These are phyloP conservation scores for Globisporangium carolinianum DNA, from an alignment of 352 stramenopile genomes.

Conservation along the genomic window DNA sequence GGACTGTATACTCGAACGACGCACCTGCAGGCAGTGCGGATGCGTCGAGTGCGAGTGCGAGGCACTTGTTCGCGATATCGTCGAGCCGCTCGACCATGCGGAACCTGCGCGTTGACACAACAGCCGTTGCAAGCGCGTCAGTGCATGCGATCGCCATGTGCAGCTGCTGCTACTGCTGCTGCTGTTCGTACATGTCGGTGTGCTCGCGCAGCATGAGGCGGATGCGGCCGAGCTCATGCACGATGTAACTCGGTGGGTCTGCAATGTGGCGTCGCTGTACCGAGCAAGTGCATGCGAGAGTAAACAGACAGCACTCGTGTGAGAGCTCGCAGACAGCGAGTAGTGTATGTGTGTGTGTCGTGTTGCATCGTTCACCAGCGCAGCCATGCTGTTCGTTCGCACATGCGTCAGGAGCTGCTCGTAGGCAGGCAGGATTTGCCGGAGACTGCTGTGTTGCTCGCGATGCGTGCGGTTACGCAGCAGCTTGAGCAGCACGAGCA, in stretches of 20 bases:
- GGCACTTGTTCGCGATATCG: conserved; percentile 23
- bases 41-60: conserved; percentile 12
- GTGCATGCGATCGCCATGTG: no score
- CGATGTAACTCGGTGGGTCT: not conserved
- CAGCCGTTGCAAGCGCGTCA: not conserved
- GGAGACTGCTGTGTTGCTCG: conserved; percentile 19
- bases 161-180: no score
- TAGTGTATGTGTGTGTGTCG: not conserved
- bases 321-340: no score
- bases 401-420: conserved; percentile 48
- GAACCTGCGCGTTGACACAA: conserved; percentile 14
- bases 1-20: not conserved
- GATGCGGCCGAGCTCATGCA: conserved; percentile 6
- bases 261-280: not conserved
- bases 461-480: conserved; percentile 25
- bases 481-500: conserved; percentile 35
- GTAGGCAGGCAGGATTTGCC: conserved; percentile 27
- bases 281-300: not conserved
- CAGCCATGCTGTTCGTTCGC: conserved; percentile 11
- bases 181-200: conserved; percentile 6
- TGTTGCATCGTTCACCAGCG: not conserved
- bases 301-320: no score
- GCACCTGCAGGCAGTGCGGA: conserved; percentile 6
- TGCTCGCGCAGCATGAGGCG: conserved; percentile 12
- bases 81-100: conserved; percentile 30